Base-by-base conservation (phyloP, 164 flowering plant species). In the Piper longum region DNA sequence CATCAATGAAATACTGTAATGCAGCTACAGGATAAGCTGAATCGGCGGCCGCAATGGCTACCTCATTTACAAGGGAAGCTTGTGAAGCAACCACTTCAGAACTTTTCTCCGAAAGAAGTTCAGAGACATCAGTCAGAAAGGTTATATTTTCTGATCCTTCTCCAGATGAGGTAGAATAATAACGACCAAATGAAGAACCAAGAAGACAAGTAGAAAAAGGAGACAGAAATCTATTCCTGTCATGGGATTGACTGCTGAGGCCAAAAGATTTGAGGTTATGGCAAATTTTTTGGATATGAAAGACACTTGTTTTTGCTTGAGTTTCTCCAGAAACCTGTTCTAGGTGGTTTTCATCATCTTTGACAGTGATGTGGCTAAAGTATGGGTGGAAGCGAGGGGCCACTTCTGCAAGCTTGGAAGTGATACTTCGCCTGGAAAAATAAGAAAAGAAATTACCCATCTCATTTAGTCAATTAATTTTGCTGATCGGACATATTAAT, bases 31-130 rank as follows among this genome's bases (percentile, higher is more conserved):
- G 89, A 1, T 63, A 62, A 52, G 26, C 77, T 54, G 91, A 93
- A 76, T 88, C 98, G 1, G 92, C 95, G 58, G 96, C 95, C 7
- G 98, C 96, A 75, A 82, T 56, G 6, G 92, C 90, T 52, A 93
- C 95, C 74, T 93, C 98, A 75, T 68, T 87, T 61, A 74, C 78
- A 43, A 59, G 84, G 14, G 96, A 78, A 14, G 74, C 83, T 62
- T 81, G 86, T 4, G 78, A 64, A 13, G 76, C 73, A 14, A 76
- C 79, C 16, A 65, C 75, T 60, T 81, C 85, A 41, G 75, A 66
- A 5, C 83, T 61, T 43, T 74, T 73, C 19, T 85, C 91, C 0
- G 76, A 45, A 12, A 88, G 57, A 60, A 83, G 80, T 41, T 71
- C 82, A 7, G 82, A 76, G 56, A 83, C 80, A 56, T 86, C 88